Evolutionary conservation across 148 eudicot genomes (phyloP), one percentile per base, ranked within the genome.

Genomic region (Cornus controversa): DNA sequence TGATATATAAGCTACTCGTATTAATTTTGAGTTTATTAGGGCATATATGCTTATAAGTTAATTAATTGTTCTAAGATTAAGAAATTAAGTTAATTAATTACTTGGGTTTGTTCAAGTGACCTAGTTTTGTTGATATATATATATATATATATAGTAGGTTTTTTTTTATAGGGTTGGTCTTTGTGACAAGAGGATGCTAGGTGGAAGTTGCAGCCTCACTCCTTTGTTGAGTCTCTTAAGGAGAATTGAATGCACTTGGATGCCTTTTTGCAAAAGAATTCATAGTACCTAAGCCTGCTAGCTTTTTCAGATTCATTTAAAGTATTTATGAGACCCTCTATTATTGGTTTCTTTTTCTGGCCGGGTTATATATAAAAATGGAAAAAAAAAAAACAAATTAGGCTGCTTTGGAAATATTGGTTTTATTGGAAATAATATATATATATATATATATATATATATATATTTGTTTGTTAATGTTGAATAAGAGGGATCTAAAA

Each of bases 221-320:
- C 57, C 74, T 81, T 81, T 81, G 83, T 80, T 82, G 89, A 80
- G 85, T 82, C 79, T 81, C 80, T 85, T 77, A 60, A 75, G 72
- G 85, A 57, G 84, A 85, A 90, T 85, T 91, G 9, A 90, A 91
- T 88, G 91, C 87, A 57, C 40, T 76, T 84, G 65, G 54, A n/a
- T 79, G 66, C 69, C 83, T 77, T 86, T 82, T 82, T 77, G 67
- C 76, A 79, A 72, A 79, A 85, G 85, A 79, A 75, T 87, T 91
- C 91, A 81, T 86, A 81, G 93, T 86, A 88, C 89, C 89, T 74
- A 88, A 77, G 79, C 88, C 83, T 80, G 85, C 64, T 82, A 73
- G 70, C 84, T 83, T 85, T 91, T 85, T 76, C 90, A 82, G 81
- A 84, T 89, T 86, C 90, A 86, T 82, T 82, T 76, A 82, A 88